These are phyloP conservation scores for Porcisia hertigi DNA, from an alignment of 208 protist species.

Conservation along the genomic window DNA sequence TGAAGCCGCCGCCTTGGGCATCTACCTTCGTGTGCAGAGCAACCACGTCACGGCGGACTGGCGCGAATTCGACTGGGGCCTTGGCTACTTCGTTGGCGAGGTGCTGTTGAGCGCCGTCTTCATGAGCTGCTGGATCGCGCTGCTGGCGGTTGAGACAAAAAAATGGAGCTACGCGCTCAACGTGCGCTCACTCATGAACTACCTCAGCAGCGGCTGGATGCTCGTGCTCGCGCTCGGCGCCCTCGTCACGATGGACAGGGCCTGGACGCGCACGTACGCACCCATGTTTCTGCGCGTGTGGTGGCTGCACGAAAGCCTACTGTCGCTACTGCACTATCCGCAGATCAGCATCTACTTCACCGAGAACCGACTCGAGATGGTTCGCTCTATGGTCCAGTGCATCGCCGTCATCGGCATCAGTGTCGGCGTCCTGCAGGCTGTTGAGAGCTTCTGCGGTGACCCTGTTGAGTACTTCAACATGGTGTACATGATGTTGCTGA, in stretches of 20 bases:
- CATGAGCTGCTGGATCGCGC: conserved; percentile 30
- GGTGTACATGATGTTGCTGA: conserved; percentile 43
- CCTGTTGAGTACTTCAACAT: conserved; percentile 41
- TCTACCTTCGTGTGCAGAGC: conserved; percentile 32
- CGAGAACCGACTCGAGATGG: conserved; percentile 41
- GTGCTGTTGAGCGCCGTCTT: conserved; percentile 35
- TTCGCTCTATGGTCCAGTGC: conserved; percentile 40
- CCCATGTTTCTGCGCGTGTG: conserved; percentile 48
- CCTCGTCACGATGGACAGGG: conserved; percentile 16
- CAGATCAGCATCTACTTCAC: conserved; percentile 40
- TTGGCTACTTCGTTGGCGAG: conserved; percentile 30
- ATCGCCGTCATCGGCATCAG: conserved; percentile 45
- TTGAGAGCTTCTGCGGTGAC: conserved; percentile 41
- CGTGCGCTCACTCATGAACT: conserved; percentile 37
- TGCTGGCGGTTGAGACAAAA: conserved; percentile 31
- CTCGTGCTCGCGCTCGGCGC: conserved; percentile 30
- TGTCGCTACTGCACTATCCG: conserved; percentile 38
- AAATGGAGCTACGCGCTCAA: conserved; percentile 32
- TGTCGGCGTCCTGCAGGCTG: conserved; percentile 40
- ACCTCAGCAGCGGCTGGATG: conserved; percentile 37
- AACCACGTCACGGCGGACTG: conserved; percentile 13
- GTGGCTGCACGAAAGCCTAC: conserved; percentile 42
- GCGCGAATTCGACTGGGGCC: conserved; percentile 34
- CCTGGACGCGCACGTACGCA: conserved; percentile 32
- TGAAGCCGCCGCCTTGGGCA: conserved; percentile 35